Evolutionary conservation across 148 eudicot species (phyloP).

Genomic region (Diospyros lotus): DNA sequence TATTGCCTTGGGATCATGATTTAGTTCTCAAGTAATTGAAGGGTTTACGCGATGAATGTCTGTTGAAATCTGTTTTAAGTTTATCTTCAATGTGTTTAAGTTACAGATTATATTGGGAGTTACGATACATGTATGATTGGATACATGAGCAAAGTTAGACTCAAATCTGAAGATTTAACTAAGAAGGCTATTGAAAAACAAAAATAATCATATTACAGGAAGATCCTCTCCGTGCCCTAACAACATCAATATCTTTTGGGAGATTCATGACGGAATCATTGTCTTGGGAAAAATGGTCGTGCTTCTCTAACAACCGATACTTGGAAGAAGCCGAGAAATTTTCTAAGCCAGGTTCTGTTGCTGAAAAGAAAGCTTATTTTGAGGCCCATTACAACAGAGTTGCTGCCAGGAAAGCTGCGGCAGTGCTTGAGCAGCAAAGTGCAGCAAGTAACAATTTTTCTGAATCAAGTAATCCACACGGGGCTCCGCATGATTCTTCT

Average conservation of each 20-base stretch:
- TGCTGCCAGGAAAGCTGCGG: conserved; percentile 28
- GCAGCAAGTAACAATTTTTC: neutral
- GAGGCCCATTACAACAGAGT: conserved; percentile 70
- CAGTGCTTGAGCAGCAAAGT: conserved; percentile 32
- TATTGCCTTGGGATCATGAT: neutral
- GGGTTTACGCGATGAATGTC: neutral
- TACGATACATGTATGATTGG: neutral
- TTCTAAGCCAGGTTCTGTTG: conserved; percentile 85
- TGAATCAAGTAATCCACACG: conserved; percentile 15
- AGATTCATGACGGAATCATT: conserved; percentile 68
- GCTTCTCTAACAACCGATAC: conserved; percentile 65
- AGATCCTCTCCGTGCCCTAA: conserved; percentile 54
- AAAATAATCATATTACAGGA: conserved; percentile 35
- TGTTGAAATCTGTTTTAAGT: neutral
- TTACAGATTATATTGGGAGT: neutral
- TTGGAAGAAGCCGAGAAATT: conserved; percentile 74
- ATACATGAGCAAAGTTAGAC: neutral
- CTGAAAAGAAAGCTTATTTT: conserved; percentile 81
- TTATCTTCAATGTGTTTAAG: neutral
- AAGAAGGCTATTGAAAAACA: neutral
- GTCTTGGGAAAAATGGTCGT: conserved; percentile 81
- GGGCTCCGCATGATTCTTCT: conserved; percentile 8
- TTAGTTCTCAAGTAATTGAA: neutral
- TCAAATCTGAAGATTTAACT: neutral
- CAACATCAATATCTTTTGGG: conserved; percentile 73